Base-by-base conservation (phyloP, 1,284 basidiomycete species). In the Singerocomus rubriflavus region DNA sequence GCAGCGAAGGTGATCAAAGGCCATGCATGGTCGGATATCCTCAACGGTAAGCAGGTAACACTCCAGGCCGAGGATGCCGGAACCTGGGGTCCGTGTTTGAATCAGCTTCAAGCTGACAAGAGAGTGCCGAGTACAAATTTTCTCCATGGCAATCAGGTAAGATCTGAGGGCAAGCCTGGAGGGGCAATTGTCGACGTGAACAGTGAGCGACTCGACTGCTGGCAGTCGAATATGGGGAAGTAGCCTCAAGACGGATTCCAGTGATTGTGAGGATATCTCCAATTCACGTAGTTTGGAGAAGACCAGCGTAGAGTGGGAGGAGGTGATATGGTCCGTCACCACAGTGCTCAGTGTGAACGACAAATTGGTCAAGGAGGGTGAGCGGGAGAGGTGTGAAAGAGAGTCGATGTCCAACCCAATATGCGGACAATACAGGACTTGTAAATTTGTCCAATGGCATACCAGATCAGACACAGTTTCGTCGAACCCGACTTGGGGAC, bases 371-470 rank as follows among this genome's bases (percentile, higher is more conserved):
- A 60, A 27, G 33, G 51, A 47, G 17, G 47, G 40, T 5, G 49
- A 56, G 31, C 29, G 17, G 17, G 60, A 55, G 14, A 63, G 51
- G 38, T 63, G 60, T 14, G 9, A 16, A 1, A 60, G 40, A 8
- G 56, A 32, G 33, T 58, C 55, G n/a, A 39, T 13, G 27, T 61
- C 46, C 41, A 59, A 34, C 36, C 12, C 35, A 32, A 56, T 29
- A 30, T 50, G 30, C 25, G 55, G 58, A 42, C 55, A 63, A 36
- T 55, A 41, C 1, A 60, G 21, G 10, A 44, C 54, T 25, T 45
- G 60, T 11, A 63, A 48, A 48, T 43, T 56, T 27, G 51, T 50
- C 60, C 58, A 61, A 25, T 46, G 48, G 29, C 51, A 16, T 21
- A 63, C 46, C 9, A 61, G 34, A 9, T 14, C 27, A 3, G 51